A percentile compares a stretch with the other conserved stretches of the same genome.
Evolutionary conservation across 2,329 filamentous ascomycete genomes (phyloP).

Genomic region (Pseudocercospora ulei): DNA sequence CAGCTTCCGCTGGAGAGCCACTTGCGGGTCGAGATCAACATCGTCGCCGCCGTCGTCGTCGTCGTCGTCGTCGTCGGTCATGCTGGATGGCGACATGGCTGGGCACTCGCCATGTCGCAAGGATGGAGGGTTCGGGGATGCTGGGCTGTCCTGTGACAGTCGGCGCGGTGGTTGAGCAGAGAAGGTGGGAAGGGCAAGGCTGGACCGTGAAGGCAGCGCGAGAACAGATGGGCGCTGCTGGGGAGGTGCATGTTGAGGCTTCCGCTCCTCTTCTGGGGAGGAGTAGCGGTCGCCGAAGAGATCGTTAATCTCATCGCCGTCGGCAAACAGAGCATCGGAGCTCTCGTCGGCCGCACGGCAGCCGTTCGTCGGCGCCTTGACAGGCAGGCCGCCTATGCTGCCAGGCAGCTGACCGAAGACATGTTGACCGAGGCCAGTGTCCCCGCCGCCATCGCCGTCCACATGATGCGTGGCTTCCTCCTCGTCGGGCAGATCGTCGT

Average conservation of each 20-base stretch:
- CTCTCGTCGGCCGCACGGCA: slow-evolving; percentile 21
- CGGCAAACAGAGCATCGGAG: slow-evolving; percentile 57
- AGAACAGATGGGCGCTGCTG: slow-evolving; percentile 25
- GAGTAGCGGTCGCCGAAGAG: slow-evolving; percentile 34
- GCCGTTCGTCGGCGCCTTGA: slow-evolving; percentile 20
- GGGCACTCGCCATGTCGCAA: slow-evolving; percentile 22
- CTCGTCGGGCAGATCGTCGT: slow-evolving; percentile 81
- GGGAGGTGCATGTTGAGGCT: slow-evolving; percentile 19
- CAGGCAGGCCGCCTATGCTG: slow-evolving; percentile 15
- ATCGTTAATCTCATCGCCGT: slow-evolving; percentile 41
- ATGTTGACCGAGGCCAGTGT: slow-evolving; percentile 9
- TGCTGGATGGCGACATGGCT: slow-evolving; percentile 22
- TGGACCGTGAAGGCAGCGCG: slow-evolving; percentile 30
- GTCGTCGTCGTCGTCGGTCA: slow-evolving; percentile 21
- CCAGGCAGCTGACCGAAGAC: slow-evolving; percentile 16
- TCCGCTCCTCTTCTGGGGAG: slow-evolving; percentile 29
- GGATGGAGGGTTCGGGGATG: slow-evolving; percentile 26
- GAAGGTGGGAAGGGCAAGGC: slow-evolving; percentile 27
- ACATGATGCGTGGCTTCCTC: slow-evolving; percentile 42
- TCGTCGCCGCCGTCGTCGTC: slow-evolving; percentile 29
- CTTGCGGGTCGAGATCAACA: slow-evolving; percentile 22
- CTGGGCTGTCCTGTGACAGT: slow-evolving; percentile 16
- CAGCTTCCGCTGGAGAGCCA: slow-evolving; percentile 28
- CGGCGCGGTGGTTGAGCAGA: slow-evolving; percentile 11
- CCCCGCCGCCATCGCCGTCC: slow-evolving; percentile 20